Percentiles rank a stretch among this genome's conserved stretches.
Evolutionary conservation across 2,329 filamentous ascomycete genomes (phyloP).

Genomic region (Aspergillus caelatus): DNA sequence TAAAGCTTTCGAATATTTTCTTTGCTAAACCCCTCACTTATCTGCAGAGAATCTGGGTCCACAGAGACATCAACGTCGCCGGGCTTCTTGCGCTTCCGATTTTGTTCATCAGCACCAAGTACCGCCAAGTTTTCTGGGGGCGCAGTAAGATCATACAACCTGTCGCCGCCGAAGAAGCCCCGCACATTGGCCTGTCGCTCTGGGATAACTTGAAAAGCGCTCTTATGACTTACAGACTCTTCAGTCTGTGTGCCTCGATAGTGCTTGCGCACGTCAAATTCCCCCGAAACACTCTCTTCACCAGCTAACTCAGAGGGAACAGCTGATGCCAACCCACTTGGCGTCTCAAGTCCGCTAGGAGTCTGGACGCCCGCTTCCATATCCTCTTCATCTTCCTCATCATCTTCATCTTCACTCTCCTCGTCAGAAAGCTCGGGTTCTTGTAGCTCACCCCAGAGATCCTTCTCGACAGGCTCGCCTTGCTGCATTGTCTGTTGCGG

Average conservation of each 20-base stretch:
- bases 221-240: conserved; percentile 71
- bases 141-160: conserved; percentile 82
- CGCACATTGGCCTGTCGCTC: conserved; percentile 83
- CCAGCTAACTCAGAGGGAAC: conserved; percentile 78
- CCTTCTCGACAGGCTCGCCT: conserved; percentile 82
- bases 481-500: conserved; percentile 63
- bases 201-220: conserved; percentile 85
- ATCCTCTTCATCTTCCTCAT: conserved; percentile 58
- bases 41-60: conserved; percentile 77
- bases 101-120: conserved; percentile 77
- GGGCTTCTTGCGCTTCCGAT: conserved; percentile 87
- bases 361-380: conserved; percentile 61
- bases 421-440: conserved; percentile 73
- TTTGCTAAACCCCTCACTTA: conserved; percentile 77
- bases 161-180: conserved; percentile 95
- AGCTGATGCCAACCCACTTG: conserved; percentile 76
- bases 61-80: conserved; percentile 93
- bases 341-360: conserved; percentile 76
- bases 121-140: conserved; percentile 65
- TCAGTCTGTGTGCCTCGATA: conserved; percentile 86
- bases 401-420: conserved; percentile 70
- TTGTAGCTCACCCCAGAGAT: conserved; percentile 90
- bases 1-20: conserved; percentile 81
- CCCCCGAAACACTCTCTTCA: conserved; percentile 76
- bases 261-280: conserved; percentile 89